phyloP scores from a whole-genome alignment of 2,329 filamentous ascomycete genomes.

The Pestalotiopsis sp. region DNA sequence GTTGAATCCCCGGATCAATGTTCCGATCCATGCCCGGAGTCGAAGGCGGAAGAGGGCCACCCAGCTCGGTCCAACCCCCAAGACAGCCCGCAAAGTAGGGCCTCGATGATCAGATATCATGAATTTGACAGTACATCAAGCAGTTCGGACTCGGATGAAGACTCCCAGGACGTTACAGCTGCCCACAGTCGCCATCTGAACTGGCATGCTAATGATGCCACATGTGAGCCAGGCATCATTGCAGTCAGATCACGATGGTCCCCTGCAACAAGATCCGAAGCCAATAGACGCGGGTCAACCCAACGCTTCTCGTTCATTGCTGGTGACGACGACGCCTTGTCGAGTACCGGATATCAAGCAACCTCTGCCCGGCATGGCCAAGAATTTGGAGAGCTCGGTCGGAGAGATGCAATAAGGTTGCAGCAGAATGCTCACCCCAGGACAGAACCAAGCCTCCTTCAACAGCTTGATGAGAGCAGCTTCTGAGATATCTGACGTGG shows the following conservation, averaged over 20 bases:
- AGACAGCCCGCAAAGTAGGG: no score
- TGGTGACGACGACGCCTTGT: conserved; percentile 6
- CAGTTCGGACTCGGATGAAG: background rate
- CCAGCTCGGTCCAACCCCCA: background rate
- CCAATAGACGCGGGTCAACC: background rate
- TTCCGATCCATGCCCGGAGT: background rate
- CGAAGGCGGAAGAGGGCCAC: background rate
- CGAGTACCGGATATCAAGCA: background rate
- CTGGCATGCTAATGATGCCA: background rate
- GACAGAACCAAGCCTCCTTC: background rate
- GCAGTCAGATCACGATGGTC: background rate
- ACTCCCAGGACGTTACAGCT: background rate
- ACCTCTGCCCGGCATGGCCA: background rate
- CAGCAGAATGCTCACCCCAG: background rate
- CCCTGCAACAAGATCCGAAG: background rate
- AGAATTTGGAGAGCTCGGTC: background rate
- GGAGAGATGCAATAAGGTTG: background rate
- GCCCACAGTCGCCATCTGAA: background rate
- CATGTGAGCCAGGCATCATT: background rate
- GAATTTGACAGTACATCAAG: background rate
- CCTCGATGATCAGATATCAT: background rate
- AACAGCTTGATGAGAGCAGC: background rate
- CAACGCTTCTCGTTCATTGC: conserved; percentile 11
- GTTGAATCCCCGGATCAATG: background rate
- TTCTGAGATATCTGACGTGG: background rate